Evolutionary conservation across 176 grass and related monocot species (phyloP), one percentile per base, ranked within the genome.

Genomic region (Tillandsia fasciculata): DNA sequence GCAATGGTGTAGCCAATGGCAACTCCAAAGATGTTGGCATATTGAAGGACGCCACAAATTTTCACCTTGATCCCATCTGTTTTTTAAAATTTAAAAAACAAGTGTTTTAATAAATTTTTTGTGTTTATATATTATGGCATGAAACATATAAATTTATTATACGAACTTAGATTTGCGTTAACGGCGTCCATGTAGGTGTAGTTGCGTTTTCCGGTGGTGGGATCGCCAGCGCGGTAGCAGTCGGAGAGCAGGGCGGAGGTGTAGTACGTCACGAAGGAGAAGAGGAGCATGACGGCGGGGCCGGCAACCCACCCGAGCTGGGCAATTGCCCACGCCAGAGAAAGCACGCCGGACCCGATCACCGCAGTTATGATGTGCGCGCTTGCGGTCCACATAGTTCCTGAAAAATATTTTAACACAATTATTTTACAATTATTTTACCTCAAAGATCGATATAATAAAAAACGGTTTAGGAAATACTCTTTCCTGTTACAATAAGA

Each of bases 1-100:
- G 95, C 95, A 20, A 99, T 99, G 70, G 95, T 99, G 82, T 99
- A 94, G 52, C 95, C 95, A n/a, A 99, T 94, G 72, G 95, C 87
- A 8, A 99, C 95, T 47, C 95, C 95, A 74, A 99, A 72, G 51
- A 99, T 99, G 75, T 99, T 94, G 64, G 90, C 84, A 54, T 99
- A 99, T 79, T 99, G 95, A 10, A 99, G 72, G 74, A 85, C 84
- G 0, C 95, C 95, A 50, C 90, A 99, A 53, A 99, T 33, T 84
- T 94, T 68, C 6, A 99, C 95, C 77, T 99, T 94, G 80, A 93
- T 65, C 27, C 95, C 95, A 82, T 81, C 94, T 99, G 77, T 65
- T 74, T 63, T 48, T 49, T 22, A 2, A 70, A 73, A 78, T 52
- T 27, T 47, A 22, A 71, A 50, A 17, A 49, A 77, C 27, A 26